A percentile compares a stretch with the other conserved stretches of the same genome.
phyloP scores from a whole-genome alignment of 2,329 filamentous ascomycete genomes.

The Phialocephala subalpina region DNA sequence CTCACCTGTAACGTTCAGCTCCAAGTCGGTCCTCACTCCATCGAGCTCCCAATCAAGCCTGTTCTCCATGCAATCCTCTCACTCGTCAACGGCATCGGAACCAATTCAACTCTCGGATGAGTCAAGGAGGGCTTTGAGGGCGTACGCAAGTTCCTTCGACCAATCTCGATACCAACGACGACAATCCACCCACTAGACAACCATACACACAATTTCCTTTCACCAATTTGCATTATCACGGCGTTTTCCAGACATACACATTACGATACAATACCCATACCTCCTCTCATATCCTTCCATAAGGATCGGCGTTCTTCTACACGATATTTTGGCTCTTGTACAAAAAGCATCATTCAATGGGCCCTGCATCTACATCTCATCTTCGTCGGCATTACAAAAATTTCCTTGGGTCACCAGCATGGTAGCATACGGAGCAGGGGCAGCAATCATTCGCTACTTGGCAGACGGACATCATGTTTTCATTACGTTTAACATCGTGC shows the following conservation, averaged over 20 bases:
- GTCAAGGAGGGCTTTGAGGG: constrained; percentile 79
- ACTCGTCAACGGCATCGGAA: constrained; percentile 60
- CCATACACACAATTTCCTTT: constrained; percentile 21
- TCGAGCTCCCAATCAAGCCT: constrained; percentile 88
- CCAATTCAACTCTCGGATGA: constrained; percentile 73
- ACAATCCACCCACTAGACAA: constrained; percentile 42
- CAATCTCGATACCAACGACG: constrained; percentile 54
- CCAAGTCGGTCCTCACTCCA: constrained; percentile 62
- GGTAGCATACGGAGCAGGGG: constrained; percentile 30
- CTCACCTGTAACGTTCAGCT: constrained; percentile 47
- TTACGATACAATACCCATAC: constrained; percentile 41
- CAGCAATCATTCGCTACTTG: constrained; percentile 30
- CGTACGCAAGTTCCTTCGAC: constrained; percentile 90
- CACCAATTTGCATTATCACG: constrained; percentile 34
- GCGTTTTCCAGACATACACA: constrained; percentile 34
- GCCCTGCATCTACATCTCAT: constrained; percentile 36
- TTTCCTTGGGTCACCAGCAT: constrained; percentile 34
- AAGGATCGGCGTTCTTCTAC: constrained; percentile 40
- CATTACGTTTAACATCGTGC: constrained; percentile 24
- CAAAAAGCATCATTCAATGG: constrained; percentile 42
- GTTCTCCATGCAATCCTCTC: constrained; percentile 76
- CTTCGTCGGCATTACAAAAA: constrained; percentile 34
- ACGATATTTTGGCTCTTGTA: constrained; percentile 38
- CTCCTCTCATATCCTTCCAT: constrained; percentile 36
- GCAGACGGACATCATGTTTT: constrained; percentile 20